A percentile compares a stretch with the other conserved stretches of the same genome.
phyloP scores from a whole-genome alignment of 352 stramenopile species.

The Phytophthora europaea region DNA sequence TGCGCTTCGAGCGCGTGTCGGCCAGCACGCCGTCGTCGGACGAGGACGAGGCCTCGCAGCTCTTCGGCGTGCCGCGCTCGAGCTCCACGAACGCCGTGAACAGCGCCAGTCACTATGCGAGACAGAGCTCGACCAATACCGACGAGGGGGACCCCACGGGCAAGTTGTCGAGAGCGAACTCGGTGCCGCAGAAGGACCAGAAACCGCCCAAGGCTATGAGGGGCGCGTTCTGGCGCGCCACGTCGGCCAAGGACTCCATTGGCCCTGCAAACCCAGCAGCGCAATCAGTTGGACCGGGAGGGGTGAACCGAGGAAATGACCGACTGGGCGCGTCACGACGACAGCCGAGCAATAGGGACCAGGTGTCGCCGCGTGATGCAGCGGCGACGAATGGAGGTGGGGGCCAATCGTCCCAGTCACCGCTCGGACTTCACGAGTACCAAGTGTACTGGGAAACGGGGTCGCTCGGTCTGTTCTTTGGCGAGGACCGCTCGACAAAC shows the following conservation, averaged over 20 bases:
- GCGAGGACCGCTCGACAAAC: conserved; percentile 72
- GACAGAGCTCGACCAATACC: conserved; percentile 37
- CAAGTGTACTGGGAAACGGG: conserved; percentile 87
- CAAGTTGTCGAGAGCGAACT: conserved; percentile 70
- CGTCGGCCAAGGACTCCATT: conserved; percentile 52
- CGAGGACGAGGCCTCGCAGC: conserved; percentile 48
- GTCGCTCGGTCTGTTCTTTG: conserved; percentile 87
- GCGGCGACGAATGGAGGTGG: conserved; percentile 6
- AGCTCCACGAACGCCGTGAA: conserved; percentile 56
- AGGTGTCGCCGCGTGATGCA: conserved; percentile 54
- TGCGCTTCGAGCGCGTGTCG: conserved; percentile 80
- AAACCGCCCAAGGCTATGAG: conserved; percentile 47
- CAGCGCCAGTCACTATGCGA: conserved; percentile 32
- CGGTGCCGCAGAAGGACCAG: conserved; percentile 65
- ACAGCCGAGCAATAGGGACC: conserved; percentile 33
- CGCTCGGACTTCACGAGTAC: conserved; percentile 52
- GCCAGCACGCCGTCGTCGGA: conserved; percentile 61
- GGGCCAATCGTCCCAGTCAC: conserved; percentile 17
- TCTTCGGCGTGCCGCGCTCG: conserved; percentile 57
- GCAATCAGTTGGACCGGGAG: conserved; percentile 20
- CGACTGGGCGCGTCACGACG: conserved; percentile 22
- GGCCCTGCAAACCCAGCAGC: conserved; percentile 8
- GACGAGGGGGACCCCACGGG: conserved; percentile 31
- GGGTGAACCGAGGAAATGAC: conserved; percentile 20
- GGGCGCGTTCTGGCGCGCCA: conserved; percentile 71